Base-by-base conservation (phyloP, 805 yeast genomes). In the Lachancea meyersii region DNA sequence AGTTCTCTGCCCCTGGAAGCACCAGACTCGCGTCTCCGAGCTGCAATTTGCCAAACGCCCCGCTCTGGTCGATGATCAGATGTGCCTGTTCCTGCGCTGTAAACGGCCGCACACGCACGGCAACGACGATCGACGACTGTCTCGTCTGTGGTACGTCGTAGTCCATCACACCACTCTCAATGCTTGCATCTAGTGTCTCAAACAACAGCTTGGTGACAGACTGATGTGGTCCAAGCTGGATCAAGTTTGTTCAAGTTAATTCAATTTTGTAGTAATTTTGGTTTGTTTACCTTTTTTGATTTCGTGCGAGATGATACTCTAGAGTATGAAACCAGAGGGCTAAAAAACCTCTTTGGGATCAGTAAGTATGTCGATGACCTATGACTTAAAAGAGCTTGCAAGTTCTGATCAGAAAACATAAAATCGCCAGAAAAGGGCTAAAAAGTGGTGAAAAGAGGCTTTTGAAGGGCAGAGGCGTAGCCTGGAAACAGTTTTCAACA, bases 21-120 rank as follows among this genome's bases (percentile, higher is more conserved):
- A 35, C 19, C 27, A 43, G 17, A 26, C 27, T 43, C 4, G 43
- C 31, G 14, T 43, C 43, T 17, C 43, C 42, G 32, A 43, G 26
- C 21, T 38, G 43, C n/a, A 35, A 30, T n/a, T 37, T 34, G 2
- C 32, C 33, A 16, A 24, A 23, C 7, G 37, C 32, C 18, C 17
- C 32, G 20, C 21, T 26, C 10, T 69, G 65, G 18, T 63, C 55
- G 33, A 61, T 62, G 2, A 75, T 65, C 31, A 81, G 63, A 40
- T 70, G 74, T 14, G 67, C 53, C n/a, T 59, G 53, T 61, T 87
- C 95, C 0, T 57, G 44, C 1, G 57, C 51, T 0, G 91, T 85
- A 65, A 87, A 86, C 1, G 96, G 96, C 44, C 96, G 69, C 6
- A 87, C 88, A 34, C 96, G 68, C 1, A 87, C 89, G 1, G 86